Evolutionary conservation across 169 alveolate genomes (phyloP).

Genomic region (Cryptosporidium canis): DNA sequence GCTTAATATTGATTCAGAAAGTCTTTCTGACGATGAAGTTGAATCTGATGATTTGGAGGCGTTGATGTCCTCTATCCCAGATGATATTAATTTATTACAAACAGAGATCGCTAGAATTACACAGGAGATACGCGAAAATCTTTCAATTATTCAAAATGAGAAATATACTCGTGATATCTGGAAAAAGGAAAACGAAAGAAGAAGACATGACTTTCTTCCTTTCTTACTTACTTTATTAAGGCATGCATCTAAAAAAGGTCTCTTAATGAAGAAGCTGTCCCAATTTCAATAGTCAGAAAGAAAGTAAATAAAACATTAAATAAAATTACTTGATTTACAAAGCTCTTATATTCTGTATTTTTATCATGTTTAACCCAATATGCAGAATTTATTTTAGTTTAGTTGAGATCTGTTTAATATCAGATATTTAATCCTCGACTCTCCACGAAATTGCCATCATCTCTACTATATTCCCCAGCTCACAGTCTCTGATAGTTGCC

Average conservation of each 20-base stretch:
- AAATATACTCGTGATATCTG: slow-evolving; percentile 39
- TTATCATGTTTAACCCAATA: neutral
- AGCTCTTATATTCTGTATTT: neutral
- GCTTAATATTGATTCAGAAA: neutral
- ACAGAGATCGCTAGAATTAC: neutral
- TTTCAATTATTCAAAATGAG: slow-evolving; percentile 28
- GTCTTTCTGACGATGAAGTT: neutral
- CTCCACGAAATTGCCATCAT: slow-evolving; percentile 10
- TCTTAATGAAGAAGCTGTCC: slow-evolving; percentile 15
- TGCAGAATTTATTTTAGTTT: neutral
- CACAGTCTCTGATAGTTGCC: neutral
- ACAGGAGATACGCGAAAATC: neutral
- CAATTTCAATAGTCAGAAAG: neutral
- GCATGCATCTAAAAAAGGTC: slow-evolving; percentile 68
- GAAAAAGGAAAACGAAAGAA: slow-evolving; percentile 72
- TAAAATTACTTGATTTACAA: neutral
- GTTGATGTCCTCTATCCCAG: neutral
- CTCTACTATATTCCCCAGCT: neutral
- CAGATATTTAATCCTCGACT: neutral
- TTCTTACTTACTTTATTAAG: slow-evolving; percentile 55
- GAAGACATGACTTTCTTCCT: slow-evolving; percentile 74
- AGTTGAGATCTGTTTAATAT: too few relatives aligned
- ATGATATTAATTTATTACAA: neutral
- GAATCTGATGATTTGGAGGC: slow-evolving; percentile 33
- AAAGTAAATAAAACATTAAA: neutral